These are phyloP conservation scores for Letharia columbiana DNA, from an alignment of 495 filamentous ascomycete genomes.

Conservation along the genomic window DNA sequence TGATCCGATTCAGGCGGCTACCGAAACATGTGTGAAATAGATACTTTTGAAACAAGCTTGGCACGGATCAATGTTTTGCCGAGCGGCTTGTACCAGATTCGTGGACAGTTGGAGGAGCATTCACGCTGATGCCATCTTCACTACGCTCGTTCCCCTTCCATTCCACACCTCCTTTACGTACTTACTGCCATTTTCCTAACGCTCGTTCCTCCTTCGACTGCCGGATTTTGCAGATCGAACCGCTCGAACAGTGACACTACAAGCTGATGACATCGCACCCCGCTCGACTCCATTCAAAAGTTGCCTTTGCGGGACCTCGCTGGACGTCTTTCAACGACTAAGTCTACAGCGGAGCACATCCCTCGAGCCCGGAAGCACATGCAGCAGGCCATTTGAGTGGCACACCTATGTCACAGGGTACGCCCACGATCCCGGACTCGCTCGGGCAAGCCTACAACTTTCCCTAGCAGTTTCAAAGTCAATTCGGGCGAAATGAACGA, in stretches of 20 bases:
- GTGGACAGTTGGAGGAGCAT: not conserved
- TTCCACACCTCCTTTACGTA: not conserved
- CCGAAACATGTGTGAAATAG: not conserved
- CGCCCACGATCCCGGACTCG: not conserved
- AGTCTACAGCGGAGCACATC: not conserved
- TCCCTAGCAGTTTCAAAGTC: not conserved
- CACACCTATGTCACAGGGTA: not conserved
- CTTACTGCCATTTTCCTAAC: not conserved
- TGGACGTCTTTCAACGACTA: not conserved
- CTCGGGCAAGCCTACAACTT: not conserved
- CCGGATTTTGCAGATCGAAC: not conserved
- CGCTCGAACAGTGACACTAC: not conserved
- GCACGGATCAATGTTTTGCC: not conserved
- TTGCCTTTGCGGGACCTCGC: not conserved
- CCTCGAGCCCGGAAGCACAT: not conserved
- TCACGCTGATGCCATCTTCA: not conserved
- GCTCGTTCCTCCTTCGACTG: not conserved
- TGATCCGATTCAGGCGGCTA: not conserved
- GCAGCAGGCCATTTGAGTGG: not conserved
- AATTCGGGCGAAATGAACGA: conserved; percentile 12
- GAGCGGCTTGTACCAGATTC: not conserved
- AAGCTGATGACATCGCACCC: not conserved
- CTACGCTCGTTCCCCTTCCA: not conserved
- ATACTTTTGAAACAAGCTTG: not conserved
- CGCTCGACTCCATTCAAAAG: not conserved